Evolutionary conservation across 345 rosid species (phyloP).

Genomic region (Eucalyptus virginea): DNA sequence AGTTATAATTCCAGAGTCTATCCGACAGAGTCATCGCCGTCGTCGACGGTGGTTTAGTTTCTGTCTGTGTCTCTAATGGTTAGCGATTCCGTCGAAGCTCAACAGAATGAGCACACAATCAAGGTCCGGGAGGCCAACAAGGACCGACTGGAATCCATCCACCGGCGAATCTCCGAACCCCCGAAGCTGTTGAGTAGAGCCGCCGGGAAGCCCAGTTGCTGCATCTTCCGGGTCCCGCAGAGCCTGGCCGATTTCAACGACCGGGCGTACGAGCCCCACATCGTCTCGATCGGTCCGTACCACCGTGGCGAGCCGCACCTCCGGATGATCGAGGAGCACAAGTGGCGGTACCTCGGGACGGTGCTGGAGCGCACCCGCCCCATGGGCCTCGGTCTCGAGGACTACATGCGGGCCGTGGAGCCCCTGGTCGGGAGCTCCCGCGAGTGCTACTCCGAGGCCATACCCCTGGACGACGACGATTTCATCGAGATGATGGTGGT

Average conservation of each 20-base stretch:
- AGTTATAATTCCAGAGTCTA: background rate
- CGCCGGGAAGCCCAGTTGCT: constrained; percentile 28
- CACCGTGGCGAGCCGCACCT: constrained; percentile 36
- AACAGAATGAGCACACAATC: background rate
- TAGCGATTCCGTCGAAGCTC: background rate
- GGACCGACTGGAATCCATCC: constrained; percentile 19
- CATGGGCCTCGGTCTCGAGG: constrained; percentile 20
- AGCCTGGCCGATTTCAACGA: constrained; percentile 47
- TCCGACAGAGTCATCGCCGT: background rate
- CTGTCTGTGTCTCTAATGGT: background rate
- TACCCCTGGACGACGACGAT: constrained; percentile 19
- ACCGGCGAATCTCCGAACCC: constrained; percentile 20
- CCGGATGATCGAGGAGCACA: constrained; percentile 69
- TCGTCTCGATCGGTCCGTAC: constrained; percentile 68
- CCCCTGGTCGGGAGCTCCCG: constrained; percentile 32
- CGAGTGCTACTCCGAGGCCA: constrained; percentile 56
- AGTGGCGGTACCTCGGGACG: constrained; percentile 51
- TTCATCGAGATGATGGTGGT: constrained; percentile 63
- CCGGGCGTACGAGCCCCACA: constrained; percentile 49
- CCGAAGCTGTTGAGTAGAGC: constrained; percentile 20
- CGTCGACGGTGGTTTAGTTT: background rate
- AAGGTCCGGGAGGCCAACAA: background rate
- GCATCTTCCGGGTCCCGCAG: constrained; percentile 30
- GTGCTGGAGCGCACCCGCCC: constrained; percentile 17
- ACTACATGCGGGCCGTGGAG: constrained; percentile 21